Evolutionary conservation across 208 protist species (phyloP), one percentile per base, ranked within the genome.

Genomic region (Acanthamoeba castellanii): DNA sequence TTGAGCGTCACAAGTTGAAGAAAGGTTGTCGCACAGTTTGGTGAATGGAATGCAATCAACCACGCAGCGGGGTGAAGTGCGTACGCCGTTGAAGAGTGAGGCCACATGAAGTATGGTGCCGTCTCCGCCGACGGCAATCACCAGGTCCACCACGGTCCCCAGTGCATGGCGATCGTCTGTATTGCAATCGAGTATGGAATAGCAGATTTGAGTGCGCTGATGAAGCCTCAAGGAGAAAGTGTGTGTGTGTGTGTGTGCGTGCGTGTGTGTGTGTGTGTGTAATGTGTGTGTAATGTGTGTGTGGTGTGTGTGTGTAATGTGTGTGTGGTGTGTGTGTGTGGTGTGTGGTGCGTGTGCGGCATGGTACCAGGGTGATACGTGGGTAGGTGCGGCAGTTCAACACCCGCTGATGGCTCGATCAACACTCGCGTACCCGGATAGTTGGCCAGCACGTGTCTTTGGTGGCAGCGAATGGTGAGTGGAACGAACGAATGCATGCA

Each of bases 71-170:
- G 30, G 37, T 16, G 32, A 42, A 37, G 37, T 37, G 37, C 32
- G 14, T 57, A 85, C 76, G 11, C 30, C 68, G 13, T 72, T 18
- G 50, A 93, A 93, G n/a, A 93, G 68, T 0, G 88, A 93, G 27
- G 88, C 34, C 34, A 81, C 68, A 30, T 93, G 88, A 5, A 93
- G 42, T 3, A 93, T 72, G 42, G 88, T 93, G 37, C 88, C 88
- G 42, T 93, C 88, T 22, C 88, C 88, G 22, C 88, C 88, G 2
- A 93, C 37, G 9, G 66, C 68, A 22, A 93, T 45, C 32, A 93
- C 88, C 32, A 78, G 22, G 42, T 93, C 88, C 66, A 93, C 88
- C 27, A 93, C 88, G 9, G 9, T 55, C 16, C 45, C 37, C 47
- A 93, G 64, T 25, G 25, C 27, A 6, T 93, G 64, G n/a, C 45